phyloP scores from a whole-genome alignment of 257 asterid genomes.

The Scutellaria minor region DNA sequence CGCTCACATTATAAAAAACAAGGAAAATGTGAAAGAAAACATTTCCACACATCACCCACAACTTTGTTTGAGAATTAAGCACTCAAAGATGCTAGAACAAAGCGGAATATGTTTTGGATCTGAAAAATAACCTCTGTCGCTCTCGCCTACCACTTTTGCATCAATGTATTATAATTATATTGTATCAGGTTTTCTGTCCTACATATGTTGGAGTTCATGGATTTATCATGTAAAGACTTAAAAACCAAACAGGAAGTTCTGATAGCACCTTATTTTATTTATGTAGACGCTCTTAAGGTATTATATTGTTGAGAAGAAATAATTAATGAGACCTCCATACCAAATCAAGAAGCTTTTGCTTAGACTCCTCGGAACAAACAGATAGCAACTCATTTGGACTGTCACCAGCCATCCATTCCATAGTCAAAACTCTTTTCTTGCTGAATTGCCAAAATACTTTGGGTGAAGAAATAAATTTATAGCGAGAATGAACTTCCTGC shows the following conservation, averaged over 20 bases:
- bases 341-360: constrained; percentile 62
- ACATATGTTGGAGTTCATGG: background rate
- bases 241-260: constrained; percentile 10
- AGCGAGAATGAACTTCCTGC: constrained; percentile 87
- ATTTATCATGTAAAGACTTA: constrained; percentile 12
- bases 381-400: constrained; percentile 76
- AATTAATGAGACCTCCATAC: constrained; percentile 36
- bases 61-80: constrained; percentile 2
- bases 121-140: background rate
- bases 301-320: constrained; percentile 22
- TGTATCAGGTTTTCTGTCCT: constrained; percentile 3
- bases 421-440: constrained; percentile 79
- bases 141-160: constrained; percentile 19
- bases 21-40: background rate
- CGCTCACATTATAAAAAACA: background rate
- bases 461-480: constrained; percentile 69
- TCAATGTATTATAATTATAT: background rate
- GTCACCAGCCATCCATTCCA: constrained; percentile 99
- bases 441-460: constrained; percentile 71
- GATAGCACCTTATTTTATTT: constrained; percentile 13
- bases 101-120: constrained; percentile 3
- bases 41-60: constrained; percentile 12
- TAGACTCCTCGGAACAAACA: constrained; percentile 60
- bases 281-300: constrained; percentile 10
- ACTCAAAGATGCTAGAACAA: constrained; percentile 9